Percentiles rank a stretch among this genome's conserved stretches.
These are phyloP conservation scores for Vitis amurensis DNA, from an alignment of 164 flowering plant species.

Conservation along the genomic window DNA sequence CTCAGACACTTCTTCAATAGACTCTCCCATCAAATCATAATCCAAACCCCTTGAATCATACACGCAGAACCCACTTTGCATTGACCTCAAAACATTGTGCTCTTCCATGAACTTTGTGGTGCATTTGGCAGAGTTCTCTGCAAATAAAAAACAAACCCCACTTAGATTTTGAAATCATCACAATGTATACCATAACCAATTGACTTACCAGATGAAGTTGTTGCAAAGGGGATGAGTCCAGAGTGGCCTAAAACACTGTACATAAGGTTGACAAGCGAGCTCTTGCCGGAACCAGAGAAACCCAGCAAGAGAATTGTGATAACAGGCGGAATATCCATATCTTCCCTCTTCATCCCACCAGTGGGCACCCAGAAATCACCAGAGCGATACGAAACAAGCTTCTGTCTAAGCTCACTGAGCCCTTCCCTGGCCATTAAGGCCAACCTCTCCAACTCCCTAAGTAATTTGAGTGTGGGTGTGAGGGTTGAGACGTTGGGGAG, in stretches of 20 bases:
- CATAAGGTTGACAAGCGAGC: slow-evolving; percentile 71
- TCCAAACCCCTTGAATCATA: slow-evolving; percentile 72
- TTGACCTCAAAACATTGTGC: slow-evolving; percentile 76
- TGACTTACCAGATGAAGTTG: slow-evolving; percentile 56
- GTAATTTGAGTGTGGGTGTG: slow-evolving; percentile 51
- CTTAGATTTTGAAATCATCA: too few relatives aligned
- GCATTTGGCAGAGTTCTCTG: slow-evolving; percentile 33
- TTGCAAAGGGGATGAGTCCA: slow-evolving; percentile 74
- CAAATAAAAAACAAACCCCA: neutral
- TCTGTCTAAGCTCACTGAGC: slow-evolving; percentile 68
- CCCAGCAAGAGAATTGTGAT: slow-evolving; percentile 63
- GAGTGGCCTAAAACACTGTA: slow-evolving; percentile 74
- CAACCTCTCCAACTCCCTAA: slow-evolving; percentile 73
- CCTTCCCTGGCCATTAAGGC: slow-evolving; percentile 56
- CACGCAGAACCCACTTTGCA: slow-evolving; percentile 68
- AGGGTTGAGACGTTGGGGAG: slow-evolving; percentile 27
- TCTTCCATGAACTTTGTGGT: slow-evolving; percentile 66
- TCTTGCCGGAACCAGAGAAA: slow-evolving; percentile 67
- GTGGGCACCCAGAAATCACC: slow-evolving; percentile 76
- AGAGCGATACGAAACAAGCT: slow-evolving; percentile 50
- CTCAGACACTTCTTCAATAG: slow-evolving; percentile 36
- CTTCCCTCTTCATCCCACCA: slow-evolving; percentile 70
- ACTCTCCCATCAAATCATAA: slow-evolving; percentile 28
- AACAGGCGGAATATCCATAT: slow-evolving; percentile 52
- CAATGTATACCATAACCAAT: too few relatives aligned